Conservation (phyloP, 2,329 filamentous ascomycete genomes). For the Paecilomyces niveus region DNA sequence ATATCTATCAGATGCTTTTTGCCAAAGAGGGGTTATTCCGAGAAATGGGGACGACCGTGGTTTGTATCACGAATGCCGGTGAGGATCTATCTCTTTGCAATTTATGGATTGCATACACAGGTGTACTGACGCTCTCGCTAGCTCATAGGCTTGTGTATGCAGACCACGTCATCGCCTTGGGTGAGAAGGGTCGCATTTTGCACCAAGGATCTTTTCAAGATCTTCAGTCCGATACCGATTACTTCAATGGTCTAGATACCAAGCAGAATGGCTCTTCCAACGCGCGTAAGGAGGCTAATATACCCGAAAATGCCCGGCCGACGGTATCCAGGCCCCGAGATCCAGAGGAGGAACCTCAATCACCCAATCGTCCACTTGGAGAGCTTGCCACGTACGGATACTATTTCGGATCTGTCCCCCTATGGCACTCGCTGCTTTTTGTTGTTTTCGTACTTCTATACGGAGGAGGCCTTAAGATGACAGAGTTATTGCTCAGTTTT, state of each 20-base stretch:
- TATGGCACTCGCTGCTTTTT: no score
- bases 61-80: conserved; percentile 32
- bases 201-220: conserved; percentile 40
- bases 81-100: neutral
- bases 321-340: no score
- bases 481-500: no score
- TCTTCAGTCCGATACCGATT: neutral
- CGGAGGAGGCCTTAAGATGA: no score
- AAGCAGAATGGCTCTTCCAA: neutral
- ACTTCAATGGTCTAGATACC: neutral
- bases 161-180: conserved; percentile 44
- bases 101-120: neutral
- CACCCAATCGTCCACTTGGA: no score
- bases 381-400: no score
- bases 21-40: conserved; percentile 18
- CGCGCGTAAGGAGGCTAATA: neutral
- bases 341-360: no score
- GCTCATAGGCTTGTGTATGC: conserved; percentile 34
- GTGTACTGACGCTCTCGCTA: conserved; percentile 8
- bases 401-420: no score
- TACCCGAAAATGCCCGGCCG: neutral
- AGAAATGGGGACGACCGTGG: conserved; percentile 14
- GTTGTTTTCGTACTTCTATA: no score
- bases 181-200: conserved; percentile 30
- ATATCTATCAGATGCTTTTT: conserved; percentile 25